Percentiles rank a stretch among this genome's conserved stretches.
phyloP scores from a whole-genome alignment of 176 grass and related monocot genomes.

The Carex pumila region DNA sequence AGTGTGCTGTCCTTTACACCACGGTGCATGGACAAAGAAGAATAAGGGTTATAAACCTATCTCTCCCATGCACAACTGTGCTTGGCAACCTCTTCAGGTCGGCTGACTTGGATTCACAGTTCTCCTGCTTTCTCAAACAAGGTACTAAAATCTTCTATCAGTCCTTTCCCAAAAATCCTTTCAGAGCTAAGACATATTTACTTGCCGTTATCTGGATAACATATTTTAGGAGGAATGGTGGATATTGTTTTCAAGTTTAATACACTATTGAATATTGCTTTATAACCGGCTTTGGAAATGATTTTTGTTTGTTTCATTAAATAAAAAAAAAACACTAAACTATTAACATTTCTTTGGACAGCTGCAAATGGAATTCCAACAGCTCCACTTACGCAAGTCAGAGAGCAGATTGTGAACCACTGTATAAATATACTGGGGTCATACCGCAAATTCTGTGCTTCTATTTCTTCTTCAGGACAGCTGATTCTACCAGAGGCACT shows the following conservation, averaged over 20 bases:
- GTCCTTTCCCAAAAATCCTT: not conserved
- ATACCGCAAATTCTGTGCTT: constrained; percentile 75
- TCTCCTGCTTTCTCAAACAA: constrained; percentile 75
- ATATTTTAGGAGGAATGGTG: not conserved
- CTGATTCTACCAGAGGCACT: constrained; percentile 87
- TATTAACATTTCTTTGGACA: constrained; percentile 16
- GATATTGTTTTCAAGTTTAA: constrained; percentile 13
- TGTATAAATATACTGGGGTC: constrained; percentile 83
- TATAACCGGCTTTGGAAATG: not conserved
- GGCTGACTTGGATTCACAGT: constrained; percentile 80
- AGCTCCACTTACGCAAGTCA: constrained; percentile 43
- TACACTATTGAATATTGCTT: not conserved
- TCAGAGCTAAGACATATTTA: not conserved
- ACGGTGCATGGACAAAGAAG: constrained; percentile 81
- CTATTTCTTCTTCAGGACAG: constrained; percentile 73
- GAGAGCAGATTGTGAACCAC: constrained; percentile 62
- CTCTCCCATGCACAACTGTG: constrained; percentile 62
- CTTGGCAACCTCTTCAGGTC: constrained; percentile 67
- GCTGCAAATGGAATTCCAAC: constrained; percentile 61
- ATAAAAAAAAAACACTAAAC: not conserved
- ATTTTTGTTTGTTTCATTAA: not conserved
- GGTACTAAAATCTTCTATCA: constrained; percentile 33
- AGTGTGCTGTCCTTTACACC: constrained; percentile 89
- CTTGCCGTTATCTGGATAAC: constrained; percentile 11
- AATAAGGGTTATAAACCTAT: constrained; percentile 80